Conservation (phyloP, 2,329 filamentous ascomycete species). For the Calonectria crousiana region DNA sequence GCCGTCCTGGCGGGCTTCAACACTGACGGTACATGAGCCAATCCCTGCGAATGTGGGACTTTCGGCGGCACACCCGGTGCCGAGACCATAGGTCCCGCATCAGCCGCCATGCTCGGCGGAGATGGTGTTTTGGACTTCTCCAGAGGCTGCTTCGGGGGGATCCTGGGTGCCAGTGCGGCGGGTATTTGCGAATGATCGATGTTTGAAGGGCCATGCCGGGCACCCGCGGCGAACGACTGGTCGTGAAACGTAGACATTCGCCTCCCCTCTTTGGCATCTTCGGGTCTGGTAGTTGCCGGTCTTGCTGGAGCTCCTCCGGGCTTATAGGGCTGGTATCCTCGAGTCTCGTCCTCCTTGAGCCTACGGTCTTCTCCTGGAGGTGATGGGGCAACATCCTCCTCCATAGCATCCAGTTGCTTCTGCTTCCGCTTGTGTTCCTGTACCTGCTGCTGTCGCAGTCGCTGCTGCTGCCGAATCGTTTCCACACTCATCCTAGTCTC, state of each 20-base stretch:
- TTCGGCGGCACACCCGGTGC: background rate
- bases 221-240: conserved; percentile 38
- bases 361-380: conserved; percentile 28
- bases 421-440: conserved; percentile 9
- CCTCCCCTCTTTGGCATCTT: conserved; percentile 14
- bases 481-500: conserved; percentile 26
- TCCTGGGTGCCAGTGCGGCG: conserved; percentile 37
- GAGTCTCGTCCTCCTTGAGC: conserved; percentile 2
- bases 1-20: conserved; percentile 40
- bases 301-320: conserved; percentile 8
- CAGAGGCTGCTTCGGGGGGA: conserved; percentile 34
- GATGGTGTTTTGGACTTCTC: conserved; percentile 21
- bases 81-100: background rate
- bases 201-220: conserved; percentile 33
- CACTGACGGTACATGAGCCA: conserved; percentile 38
- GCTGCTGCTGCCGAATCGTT: conserved; percentile 10
- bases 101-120: background rate
- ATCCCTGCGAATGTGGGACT: conserved; percentile 4
- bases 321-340: conserved; percentile 35
- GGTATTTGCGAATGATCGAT: conserved; percentile 38
- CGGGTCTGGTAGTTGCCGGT: conserved; percentile 17
- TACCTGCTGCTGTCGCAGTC: conserved; percentile 15
- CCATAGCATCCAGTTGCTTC: conserved; percentile 9
- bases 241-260: conserved; percentile 40
- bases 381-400: conserved; percentile 20